A percentile compares a stretch with the other conserved stretches of the same genome.
Evolutionary conservation across 73 alveolate species (phyloP).

Genomic region (Symbiodinium pilosum): DNA sequence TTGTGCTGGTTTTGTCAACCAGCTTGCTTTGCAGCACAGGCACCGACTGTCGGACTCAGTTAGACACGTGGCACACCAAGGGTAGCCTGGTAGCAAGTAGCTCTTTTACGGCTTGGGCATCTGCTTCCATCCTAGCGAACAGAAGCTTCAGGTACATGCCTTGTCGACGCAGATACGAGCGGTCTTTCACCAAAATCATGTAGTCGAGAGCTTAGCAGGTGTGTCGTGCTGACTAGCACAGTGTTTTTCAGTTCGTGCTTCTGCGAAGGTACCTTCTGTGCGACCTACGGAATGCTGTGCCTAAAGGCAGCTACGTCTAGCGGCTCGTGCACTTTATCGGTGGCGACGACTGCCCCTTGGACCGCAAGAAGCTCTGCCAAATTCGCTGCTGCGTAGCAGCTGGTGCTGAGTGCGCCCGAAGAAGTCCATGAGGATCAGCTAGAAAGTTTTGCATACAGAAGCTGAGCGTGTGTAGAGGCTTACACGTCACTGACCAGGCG

Average conservation of each 20-base stretch:
- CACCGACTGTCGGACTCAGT: constrained; percentile 47
- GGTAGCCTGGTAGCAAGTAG: background rate
- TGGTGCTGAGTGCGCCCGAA: too few species aligned
- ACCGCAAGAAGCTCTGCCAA: background rate
- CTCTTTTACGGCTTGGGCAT: too few species aligned
- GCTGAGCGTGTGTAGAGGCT: too few species aligned
- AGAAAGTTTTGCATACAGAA: too few species aligned
- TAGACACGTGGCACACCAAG: constrained; percentile 71
- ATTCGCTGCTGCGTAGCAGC: too few species aligned
- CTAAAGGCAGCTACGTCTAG: constrained; percentile 47
- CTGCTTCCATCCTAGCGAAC: too few species aligned
- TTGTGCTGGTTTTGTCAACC: background rate
- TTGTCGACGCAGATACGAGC: constrained; percentile 59
- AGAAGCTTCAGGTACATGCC: constrained; percentile 43
- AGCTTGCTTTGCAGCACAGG: background rate
- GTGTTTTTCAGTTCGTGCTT: too few species aligned
- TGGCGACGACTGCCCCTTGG: background rate
- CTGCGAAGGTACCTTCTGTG: constrained; percentile 44
- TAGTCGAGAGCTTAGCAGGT: constrained; percentile 1
- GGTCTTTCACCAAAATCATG: constrained; percentile 28
- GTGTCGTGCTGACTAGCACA: too few species aligned
- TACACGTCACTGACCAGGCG: background rate
- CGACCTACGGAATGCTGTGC: constrained; percentile 41
- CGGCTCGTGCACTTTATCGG: constrained; percentile 36
- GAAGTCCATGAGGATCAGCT: too few species aligned